These are phyloP conservation scores for Phoma sp. DNA, from an alignment of 2,329 filamentous ascomycete genomes.

Conservation along the genomic window DNA sequence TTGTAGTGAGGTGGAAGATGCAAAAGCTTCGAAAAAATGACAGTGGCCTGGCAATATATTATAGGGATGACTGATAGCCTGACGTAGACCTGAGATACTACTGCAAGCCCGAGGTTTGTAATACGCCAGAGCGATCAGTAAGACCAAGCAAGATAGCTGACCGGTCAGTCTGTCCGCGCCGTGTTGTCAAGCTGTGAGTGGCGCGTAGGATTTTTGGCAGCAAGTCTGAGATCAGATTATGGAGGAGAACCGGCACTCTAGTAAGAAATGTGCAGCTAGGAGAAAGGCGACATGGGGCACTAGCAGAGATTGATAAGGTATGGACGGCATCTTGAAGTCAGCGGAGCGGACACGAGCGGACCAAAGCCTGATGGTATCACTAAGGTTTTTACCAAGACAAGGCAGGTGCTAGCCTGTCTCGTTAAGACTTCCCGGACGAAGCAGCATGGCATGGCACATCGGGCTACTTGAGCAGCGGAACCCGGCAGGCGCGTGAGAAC, in stretches of 20 bases:
- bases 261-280: neutral
- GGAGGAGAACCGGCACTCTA: neutral
- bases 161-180: neutral
- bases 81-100: neutral
- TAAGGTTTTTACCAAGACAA: neutral
- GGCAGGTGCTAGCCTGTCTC: slow-evolving; percentile 1
- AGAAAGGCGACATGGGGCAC: neutral
- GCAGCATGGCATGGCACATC: neutral
- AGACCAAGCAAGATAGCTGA: neutral
- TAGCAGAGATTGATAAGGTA: slow-evolving; percentile 1
- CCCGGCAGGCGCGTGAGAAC: slow-evolving; percentile 12
- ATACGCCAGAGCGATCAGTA: neutral
- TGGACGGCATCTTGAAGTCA: slow-evolving; percentile 8
- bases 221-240: too few species aligned
- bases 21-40: neutral
- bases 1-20: neutral
- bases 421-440: slow-evolving; percentile 1
- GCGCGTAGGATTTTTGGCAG: too few species aligned
- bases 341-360: slow-evolving; percentile 15
- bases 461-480: slow-evolving; percentile 7
- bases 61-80: neutral
- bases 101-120: neutral
- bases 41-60: too few species aligned
- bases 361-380: slow-evolving; percentile 6
- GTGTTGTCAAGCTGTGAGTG: slow-evolving; percentile 1